A percentile compares a stretch with the other conserved stretches of the same genome.
phyloP scores from a whole-genome alignment of 257 asterid genomes.

The Primulina tabacum region DNA sequence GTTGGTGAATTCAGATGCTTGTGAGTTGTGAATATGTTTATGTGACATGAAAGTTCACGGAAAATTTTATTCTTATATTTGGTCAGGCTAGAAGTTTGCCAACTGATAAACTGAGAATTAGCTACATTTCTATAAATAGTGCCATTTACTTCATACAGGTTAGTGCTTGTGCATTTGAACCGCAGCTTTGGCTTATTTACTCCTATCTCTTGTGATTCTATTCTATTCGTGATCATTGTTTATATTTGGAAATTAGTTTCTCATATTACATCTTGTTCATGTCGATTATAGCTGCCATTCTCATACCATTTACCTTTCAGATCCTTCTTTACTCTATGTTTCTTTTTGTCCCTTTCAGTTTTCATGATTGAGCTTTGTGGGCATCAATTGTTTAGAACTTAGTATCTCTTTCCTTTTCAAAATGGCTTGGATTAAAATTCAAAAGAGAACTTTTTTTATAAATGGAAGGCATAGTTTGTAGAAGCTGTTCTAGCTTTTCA shows the following conservation, averaged over 20 bases:
- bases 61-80: constrained; percentile 30
- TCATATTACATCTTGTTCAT: constrained; percentile 11
- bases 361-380: not conserved
- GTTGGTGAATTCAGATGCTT: constrained; percentile 21
- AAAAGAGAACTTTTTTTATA: not conserved
- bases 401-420: constrained; percentile 18
- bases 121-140: constrained; percentile 58
- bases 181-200: constrained; percentile 19
- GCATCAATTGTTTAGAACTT: constrained; percentile 15
- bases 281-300: not conserved
- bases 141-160: constrained; percentile 86
- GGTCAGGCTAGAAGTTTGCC: constrained; percentile 93
- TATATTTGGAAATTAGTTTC: constrained; percentile 1
- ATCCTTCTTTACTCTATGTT: not conserved
- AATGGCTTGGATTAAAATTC: not conserved
- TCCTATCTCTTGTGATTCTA: constrained; percentile 16
- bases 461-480: not conserved
- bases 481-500: not conserved
- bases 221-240: not conserved
- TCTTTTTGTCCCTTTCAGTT: not conserved
- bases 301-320: not conserved
- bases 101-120: constrained; percentile 76
- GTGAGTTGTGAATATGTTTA: constrained; percentile 24
- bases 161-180: constrained; percentile 20
- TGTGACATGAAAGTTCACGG: constrained; percentile 22